Evolutionary conservation across 306 rosid genomes (phyloP), one percentile per base, ranked within the genome.

Genomic region (Elaeagnus macrophylla): DNA sequence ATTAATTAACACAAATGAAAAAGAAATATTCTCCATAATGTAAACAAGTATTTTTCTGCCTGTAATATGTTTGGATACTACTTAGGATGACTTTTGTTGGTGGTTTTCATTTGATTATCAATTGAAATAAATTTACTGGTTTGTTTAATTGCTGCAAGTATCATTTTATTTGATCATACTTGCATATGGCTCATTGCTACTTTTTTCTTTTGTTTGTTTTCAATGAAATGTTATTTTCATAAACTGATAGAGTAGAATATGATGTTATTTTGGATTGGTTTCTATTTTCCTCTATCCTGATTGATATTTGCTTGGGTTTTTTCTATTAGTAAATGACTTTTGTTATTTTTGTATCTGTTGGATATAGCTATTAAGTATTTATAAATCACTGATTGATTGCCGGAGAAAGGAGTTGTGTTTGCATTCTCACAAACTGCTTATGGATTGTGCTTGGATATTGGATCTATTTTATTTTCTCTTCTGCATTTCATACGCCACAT

Each of bases 361-460:
- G 32, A 25, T 68, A 54, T 44, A 25, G 59, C 64, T 70, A 41
- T 54, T 73, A 56, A 72, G 64, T 69, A 53, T 48, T 54, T 49
- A 7, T 42, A 61, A 52, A 57, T 53, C 51, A 53, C 56, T 78
- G 77, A 48, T 65, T 41, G 37, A 56, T 74, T 76, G 66, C 97
- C 86, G 97, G 97, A 78, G 61, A 90, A 81, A 71, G 67, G 79
- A 52, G 71, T 83, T 56, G 65, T 90, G 67, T 91, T 91, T 76
- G 81, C 94, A 18, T 61, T 83, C 59, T 86, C 97, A 9, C 97
- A 91, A 64, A 67, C 81, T 62, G 84, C 95, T n/a, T 91, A 86
- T 71, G 97, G 97, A 54, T 79, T 77, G 56, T 78, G 89, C 83
- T 84, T 15, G 97, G 95, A 60, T 90, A 90, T 43, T 90, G 97